These are phyloP conservation scores for Hypomyces rosellus DNA, from an alignment of 2,329 filamentous ascomycete genomes.

Conservation along the genomic window DNA sequence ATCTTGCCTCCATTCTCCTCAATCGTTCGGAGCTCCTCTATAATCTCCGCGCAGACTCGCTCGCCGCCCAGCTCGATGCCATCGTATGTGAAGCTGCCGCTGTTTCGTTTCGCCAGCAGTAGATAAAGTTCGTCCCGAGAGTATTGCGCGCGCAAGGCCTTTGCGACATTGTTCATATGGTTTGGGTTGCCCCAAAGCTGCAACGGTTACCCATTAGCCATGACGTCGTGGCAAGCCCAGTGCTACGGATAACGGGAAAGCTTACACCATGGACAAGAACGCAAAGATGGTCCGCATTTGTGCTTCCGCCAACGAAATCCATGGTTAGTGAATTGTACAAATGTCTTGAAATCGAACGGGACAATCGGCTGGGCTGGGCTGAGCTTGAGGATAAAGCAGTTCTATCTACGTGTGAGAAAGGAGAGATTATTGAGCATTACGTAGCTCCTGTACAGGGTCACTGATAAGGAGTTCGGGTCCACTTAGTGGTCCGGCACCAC, in stretches of 20 bases:
- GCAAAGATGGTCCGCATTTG: conserved; percentile 62
- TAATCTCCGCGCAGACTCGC: conserved; percentile 60
- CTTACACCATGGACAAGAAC: conserved; percentile 72
- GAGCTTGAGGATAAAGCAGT: conserved; percentile 1
- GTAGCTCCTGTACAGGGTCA: too few relatives aligned
- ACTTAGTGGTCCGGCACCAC: too few relatives aligned
- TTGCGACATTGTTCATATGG: conserved; percentile 64
- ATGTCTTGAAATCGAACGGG: conserved; percentile 2
- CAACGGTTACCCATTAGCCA: conserved; percentile 15
- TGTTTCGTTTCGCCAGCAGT: conserved; percentile 65
- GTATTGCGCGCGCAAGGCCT: conserved; percentile 55
- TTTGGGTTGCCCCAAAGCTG: conserved; percentile 74
- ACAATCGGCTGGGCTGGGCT: conserved; percentile 9
- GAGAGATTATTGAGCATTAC: neutral
- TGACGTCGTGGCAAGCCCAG: neutral
- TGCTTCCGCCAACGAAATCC: conserved; percentile 42
- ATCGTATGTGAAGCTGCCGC: conserved; percentile 65
- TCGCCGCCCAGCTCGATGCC: conserved; percentile 63
- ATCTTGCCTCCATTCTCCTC: conserved; percentile 62
- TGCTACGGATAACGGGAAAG: conserved; percentile 11
- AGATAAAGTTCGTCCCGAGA: conserved; percentile 61
- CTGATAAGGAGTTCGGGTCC: too few relatives aligned
- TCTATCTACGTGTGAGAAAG: neutral
- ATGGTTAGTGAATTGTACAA: conserved; percentile 5
- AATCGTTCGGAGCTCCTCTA: conserved; percentile 53